Evolutionary conservation across 441 rosid genomes (phyloP).

Genomic region (Euphorbia celastroides): DNA sequence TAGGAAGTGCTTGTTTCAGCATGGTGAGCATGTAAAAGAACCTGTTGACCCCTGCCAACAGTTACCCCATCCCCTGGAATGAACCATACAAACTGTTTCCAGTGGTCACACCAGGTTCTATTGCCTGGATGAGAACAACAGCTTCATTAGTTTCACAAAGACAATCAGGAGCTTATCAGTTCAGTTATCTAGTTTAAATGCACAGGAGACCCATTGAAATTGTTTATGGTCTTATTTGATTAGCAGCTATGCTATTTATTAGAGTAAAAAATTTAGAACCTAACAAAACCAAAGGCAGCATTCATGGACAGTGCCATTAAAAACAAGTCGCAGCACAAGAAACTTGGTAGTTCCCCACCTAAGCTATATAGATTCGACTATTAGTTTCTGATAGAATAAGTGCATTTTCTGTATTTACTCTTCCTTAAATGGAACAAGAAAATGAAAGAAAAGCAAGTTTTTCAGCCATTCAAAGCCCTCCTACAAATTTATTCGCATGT

Average conservation of each 20-base stretch:
- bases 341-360: neutral
- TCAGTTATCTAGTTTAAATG: neutral
- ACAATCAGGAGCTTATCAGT: slow-evolving; percentile 2
- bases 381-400: neutral
- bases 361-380: neutral
- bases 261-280: neutral
- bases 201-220: neutral
- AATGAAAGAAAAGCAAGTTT: neutral
- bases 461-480: neutral
- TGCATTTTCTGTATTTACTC: neutral
- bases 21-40: slow-evolving; percentile 60
- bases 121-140: slow-evolving; percentile 42
- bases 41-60: slow-evolving; percentile 51
- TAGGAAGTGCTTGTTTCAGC: slow-evolving; percentile 57
- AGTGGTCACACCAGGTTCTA: slow-evolving; percentile 89
- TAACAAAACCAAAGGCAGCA: no score
- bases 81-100: slow-evolving; percentile 98
- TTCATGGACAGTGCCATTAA: no score
- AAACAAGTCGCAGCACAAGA: neutral
- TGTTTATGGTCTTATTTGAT: slow-evolving; percentile 2
- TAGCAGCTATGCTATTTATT: neutral
- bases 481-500: neutral
- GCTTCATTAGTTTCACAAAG: slow-evolving; percentile 13
- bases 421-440: neutral
- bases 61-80: slow-evolving; percentile 49